Conservation (phyloP, 2,329 filamentous ascomycete species). For the Fusarium irregulare region DNA sequence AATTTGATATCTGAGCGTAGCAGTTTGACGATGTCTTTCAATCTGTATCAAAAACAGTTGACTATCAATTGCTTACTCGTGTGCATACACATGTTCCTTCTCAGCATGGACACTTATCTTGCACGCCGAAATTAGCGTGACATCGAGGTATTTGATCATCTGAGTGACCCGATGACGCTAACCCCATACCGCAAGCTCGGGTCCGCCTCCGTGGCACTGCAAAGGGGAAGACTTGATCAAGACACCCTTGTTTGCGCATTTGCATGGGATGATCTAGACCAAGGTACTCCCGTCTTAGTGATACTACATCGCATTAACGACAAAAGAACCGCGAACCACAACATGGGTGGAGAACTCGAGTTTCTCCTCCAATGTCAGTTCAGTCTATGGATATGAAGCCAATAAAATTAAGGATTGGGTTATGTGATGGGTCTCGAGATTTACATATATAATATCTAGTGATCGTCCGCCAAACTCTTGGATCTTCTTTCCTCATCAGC, state of each 20-base stretch:
- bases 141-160: slow-evolving; percentile 4
- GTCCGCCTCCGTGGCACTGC: slow-evolving; percentile 21
- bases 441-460: slow-evolving; percentile 7
- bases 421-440: not conserved
- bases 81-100: not conserved
- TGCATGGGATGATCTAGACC: slow-evolving; percentile 16
- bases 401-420: not conserved
- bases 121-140: slow-evolving; percentile 4
- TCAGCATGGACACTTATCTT: not conserved
- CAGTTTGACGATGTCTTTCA: not conserved
- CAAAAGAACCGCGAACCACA: not conserved
- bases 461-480: not conserved
- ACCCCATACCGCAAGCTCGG: slow-evolving; percentile 9
- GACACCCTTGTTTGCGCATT: slow-evolving; percentile 7
- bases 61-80: not conserved
- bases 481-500: not conserved
- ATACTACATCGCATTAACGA: not conserved
- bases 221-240: slow-evolving; percentile 13
- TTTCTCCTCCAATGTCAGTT: slow-evolving; percentile 5
- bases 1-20: not conserved
- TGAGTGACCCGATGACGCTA: slow-evolving; percentile 16
- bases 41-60: no score
- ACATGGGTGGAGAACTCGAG: not conserved
- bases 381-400: not conserved
- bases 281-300: not conserved